These are phyloP conservation scores for Skeletonema costatum DNA, from an alignment of 108 stramenopile species.

Conservation along the genomic window DNA sequence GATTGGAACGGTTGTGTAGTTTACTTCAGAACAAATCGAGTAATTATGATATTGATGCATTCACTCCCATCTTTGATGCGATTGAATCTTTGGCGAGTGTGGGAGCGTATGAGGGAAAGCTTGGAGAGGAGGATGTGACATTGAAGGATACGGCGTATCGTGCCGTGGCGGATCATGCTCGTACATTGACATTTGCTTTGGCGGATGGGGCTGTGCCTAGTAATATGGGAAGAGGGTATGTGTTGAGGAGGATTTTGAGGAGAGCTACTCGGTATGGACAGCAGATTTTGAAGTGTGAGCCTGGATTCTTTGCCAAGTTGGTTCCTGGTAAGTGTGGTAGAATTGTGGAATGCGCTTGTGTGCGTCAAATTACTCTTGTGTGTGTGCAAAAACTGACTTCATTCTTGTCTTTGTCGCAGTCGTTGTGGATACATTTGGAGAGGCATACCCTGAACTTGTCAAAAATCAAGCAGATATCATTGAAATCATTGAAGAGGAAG, in stretches of 20 bases:
- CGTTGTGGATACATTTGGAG: constrained; percentile 92
- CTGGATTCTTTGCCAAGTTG: constrained; percentile 92
- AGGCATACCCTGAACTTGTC: constrained; percentile 91
- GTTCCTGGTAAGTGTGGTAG: constrained; percentile 59
- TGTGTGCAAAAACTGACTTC: neutral
- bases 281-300: constrained; percentile 90
- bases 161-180: constrained; percentile 97
- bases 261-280: constrained; percentile 97
- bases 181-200: constrained; percentile 94
- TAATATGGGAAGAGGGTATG: constrained; percentile 98
- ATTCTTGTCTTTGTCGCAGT: constrained; percentile 28
- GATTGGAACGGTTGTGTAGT: constrained; percentile 92
- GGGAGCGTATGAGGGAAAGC: constrained; percentile 81
- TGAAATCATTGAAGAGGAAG: constrained; percentile 93
- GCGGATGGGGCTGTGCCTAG: constrained; percentile 96
- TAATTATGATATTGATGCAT: constrained; percentile 98
- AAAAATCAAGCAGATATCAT: constrained; percentile 77
- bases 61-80: constrained; percentile 79
- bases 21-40: constrained; percentile 89
- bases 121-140: constrained; percentile 85
- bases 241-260: constrained; percentile 92
- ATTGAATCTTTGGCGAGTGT: constrained; percentile 61
- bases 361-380: too few relatives aligned
- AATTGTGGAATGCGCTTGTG: too few relatives aligned
- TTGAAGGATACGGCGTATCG: constrained; percentile 97